These are phyloP conservation scores for Inonotus obliquus DNA, from an alignment of 1,284 basidiomycete genomes.

Conservation along the genomic window DNA sequence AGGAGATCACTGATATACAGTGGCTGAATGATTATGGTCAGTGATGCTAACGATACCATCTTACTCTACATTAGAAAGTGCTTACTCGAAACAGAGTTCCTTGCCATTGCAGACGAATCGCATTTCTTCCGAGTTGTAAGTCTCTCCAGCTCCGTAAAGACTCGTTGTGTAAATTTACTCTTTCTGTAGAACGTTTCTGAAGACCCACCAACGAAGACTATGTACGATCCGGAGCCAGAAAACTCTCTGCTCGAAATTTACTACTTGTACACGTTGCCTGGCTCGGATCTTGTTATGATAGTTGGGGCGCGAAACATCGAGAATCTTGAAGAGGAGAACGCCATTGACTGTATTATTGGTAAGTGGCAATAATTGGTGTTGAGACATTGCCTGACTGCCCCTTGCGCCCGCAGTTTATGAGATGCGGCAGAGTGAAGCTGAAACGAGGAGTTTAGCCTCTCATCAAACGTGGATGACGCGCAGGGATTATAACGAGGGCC, in stretches of 20 bases:
- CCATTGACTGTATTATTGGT: slow-evolving; percentile 16
- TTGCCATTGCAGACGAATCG: slow-evolving; percentile 12
- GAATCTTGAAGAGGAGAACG: slow-evolving; percentile 1
- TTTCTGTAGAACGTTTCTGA: background rate
- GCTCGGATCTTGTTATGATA: slow-evolving; percentile 9
- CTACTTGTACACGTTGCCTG: slow-evolving; percentile 11
- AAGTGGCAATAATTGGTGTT: background rate
- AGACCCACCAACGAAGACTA: background rate
- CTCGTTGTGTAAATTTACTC: background rate
- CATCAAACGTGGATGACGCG: background rate
- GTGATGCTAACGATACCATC: background rate
- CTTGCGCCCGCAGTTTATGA: background rate
- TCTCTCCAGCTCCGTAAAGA: background rate
- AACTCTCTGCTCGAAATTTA: background rate
- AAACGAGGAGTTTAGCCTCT: background rate
- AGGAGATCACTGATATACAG: slow-evolving; percentile 12
- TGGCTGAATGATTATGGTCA: slow-evolving; percentile 14
- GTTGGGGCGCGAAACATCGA: slow-evolving; percentile 8
- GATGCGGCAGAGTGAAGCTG: background rate
- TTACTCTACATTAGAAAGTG: background rate
- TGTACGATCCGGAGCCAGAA: background rate
- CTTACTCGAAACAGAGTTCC: slow-evolving; percentile 3
- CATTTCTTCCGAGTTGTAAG: slow-evolving; percentile 14
- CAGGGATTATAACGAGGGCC: slow-evolving; percentile 1
- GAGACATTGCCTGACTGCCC: background rate